Percentiles rank a stretch among this genome's conserved stretches.
Conservation (phyloP, 768 basidiomycete genomes). For the Lactarius vividus region DNA sequence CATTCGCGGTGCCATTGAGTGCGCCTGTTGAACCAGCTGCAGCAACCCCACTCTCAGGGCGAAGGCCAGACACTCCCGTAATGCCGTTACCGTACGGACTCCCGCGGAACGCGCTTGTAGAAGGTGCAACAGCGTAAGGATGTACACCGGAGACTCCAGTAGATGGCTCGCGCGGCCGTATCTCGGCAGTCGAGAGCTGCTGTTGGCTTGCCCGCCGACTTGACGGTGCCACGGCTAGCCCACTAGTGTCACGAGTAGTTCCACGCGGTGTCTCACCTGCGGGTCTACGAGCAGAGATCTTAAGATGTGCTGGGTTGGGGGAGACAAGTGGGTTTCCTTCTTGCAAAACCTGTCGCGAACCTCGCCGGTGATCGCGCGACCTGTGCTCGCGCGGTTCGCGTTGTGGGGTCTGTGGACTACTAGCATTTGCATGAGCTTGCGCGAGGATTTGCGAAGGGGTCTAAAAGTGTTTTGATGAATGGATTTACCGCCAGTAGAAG, state of each 20-base stretch:
- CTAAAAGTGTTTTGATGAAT: slow-evolving; percentile 32
- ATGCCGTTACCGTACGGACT: slow-evolving; percentile 53
- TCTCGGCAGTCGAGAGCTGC: slow-evolving; percentile 33
- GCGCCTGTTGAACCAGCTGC: slow-evolving; percentile 38
- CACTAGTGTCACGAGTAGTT: slow-evolving; percentile 49
- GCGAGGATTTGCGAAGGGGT: slow-evolving; percentile 44
- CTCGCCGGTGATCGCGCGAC: slow-evolving; percentile 46
- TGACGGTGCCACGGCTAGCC: slow-evolving; percentile 63
- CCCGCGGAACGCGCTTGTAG: slow-evolving; percentile 53
- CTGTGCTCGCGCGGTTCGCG: slow-evolving; percentile 55
- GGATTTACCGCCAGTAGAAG: not conserved
- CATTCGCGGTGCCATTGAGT: slow-evolving; percentile 33
- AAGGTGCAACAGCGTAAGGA: slow-evolving; percentile 69
- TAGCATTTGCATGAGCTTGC: slow-evolving; percentile 55
- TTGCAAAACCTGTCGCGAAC: slow-evolving; percentile 49
- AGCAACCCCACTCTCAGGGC: slow-evolving; percentile 34
- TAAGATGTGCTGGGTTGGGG: slow-evolving; percentile 66
- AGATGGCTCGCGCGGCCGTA: slow-evolving; percentile 42
- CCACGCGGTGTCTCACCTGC: slow-evolving; percentile 51
- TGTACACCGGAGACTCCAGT: slow-evolving; percentile 42
- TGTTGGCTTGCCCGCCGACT: slow-evolving; percentile 70
- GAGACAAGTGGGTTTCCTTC: slow-evolving; percentile 59
- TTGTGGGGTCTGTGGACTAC: slow-evolving; percentile 52
- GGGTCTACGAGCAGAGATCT: slow-evolving; percentile 50
- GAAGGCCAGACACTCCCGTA: slow-evolving; percentile 32